Base-by-base conservation (phyloP, 2,329 filamentous ascomycete species). In the Corniculantispora saksenae region DNA sequence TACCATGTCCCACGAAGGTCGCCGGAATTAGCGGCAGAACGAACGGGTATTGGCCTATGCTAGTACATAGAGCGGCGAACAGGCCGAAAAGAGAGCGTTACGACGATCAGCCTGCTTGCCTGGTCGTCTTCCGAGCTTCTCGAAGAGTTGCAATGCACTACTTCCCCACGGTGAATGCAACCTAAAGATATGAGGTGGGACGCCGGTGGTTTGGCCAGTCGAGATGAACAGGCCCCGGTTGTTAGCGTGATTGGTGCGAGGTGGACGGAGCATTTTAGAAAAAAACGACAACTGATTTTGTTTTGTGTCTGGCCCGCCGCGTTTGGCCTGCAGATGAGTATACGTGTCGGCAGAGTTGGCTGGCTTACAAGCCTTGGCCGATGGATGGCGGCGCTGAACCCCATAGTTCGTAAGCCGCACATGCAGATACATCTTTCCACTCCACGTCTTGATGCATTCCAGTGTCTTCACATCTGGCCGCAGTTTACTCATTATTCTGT, bases 131-230 rank as follows among this genome's bases (percentile, higher is more conserved):
- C 32, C 40, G 35, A 54, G 43, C 59, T 53, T 61, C 48, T 54
- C 32, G 35, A 61, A 61, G 59, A 27, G 45, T 23, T 27, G 29
- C 32, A 54, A 45, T 45, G 59, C 9, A 15, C 25, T 32, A n/a
- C 47, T 50, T 61, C 47, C 17, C 59, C 59, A 54, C 48, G 48
- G 47, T 23, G 25, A 61, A 61, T 61, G 59, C 48, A 54, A 61
- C 59, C 21, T 54, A 17, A 27, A 45, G 23, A 54, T 43, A 54
- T 47, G 59, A 61, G 48, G 48, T 23, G 59, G 47, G 35, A 53
- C 23, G 55, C 55, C 6, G 38, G 23, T 45, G 35, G 35, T 45
- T 25, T 15, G 23, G n/a, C n/a, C 23, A 57, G 35, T 57, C 32
- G 54, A 57, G 54, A 57, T 23, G 54, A 57, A 21, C 35, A 25